Base-by-base conservation (phyloP, 148 eudicot species). In the Bassia scoparia region DNA sequence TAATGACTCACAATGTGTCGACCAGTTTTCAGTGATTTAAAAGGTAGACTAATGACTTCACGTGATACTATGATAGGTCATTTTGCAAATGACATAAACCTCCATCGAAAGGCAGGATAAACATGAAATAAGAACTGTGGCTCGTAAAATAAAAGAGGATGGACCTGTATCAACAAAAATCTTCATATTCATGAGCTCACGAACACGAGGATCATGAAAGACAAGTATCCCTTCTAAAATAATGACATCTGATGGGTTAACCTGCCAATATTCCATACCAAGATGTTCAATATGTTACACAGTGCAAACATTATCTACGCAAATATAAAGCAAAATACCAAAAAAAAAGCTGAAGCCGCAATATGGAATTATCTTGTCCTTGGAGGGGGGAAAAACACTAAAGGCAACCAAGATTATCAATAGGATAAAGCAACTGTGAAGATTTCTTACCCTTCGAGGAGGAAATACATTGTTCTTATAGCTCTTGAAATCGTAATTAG, bases 161-260 rank as follows among this genome's bases (percentile, higher is more conserved):
- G 81, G 87, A 95, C 98, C 98, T 95, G 98, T 91, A 91, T 95
- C 98, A 44, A 95, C 97, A 86, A 95, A 95, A 72, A 95, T 95
- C 88, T 91, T 95, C 98, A 95, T 95, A 86, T 87, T 95, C 97
- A 95, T 87, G 78, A 88, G 70, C 74, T 81, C 92, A 61, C 97
- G 89, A 43, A 91, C 87, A 69, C 87, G 90, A 53, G 90, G 89
- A 84, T 95, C 98, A 74, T 95, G 98, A 77, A 91, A 88, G 74
- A 95, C 83, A 68, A 95, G 97, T 73, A 91, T 95, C 64, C 98
- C 97, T 86, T 95, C 98, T 83, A 95, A 81, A 76, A 95, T 89
- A 74, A 95, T 95, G 50, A 95, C 97, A 82, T 95, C 98, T 50
- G 98, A 89, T 65, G 97, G 93, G 84, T 95, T 95, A 64, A 95